A percentile compares a stretch with the other conserved stretches of the same genome.
Evolutionary conservation across 352 stramenopile genomes (phyloP).

Genomic region (Globisporangium megalacanthum): DNA sequence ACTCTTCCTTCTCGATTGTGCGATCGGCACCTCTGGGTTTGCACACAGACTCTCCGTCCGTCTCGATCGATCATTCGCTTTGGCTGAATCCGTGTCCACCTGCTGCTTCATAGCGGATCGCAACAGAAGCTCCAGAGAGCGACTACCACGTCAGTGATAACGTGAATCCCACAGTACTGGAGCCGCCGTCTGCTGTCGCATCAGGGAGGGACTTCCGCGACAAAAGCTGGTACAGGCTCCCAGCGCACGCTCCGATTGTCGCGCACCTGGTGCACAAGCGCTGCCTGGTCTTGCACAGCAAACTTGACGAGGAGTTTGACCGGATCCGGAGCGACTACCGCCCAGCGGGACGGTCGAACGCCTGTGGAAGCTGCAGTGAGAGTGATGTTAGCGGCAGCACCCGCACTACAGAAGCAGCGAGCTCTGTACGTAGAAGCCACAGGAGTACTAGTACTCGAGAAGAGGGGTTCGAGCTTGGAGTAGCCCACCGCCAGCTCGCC

Average conservation of each 20-base stretch:
- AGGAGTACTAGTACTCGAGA: too few relatives aligned
- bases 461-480: too few relatives aligned
- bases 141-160: too few relatives aligned
- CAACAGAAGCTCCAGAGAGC: too few relatives aligned
- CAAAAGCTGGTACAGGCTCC: constrained; percentile 23
- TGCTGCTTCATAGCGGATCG: too few relatives aligned
- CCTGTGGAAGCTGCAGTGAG: not conserved
- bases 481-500: too few relatives aligned
- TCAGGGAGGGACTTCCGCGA: not conserved
- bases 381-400: not conserved
- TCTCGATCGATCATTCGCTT: too few relatives aligned
- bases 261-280: constrained; percentile 8
- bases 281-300: not conserved
- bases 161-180: too few relatives aligned
- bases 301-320: constrained; percentile 12
- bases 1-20: not conserved
- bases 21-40: not conserved
- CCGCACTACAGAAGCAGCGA: not conserved
- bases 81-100: too few relatives aligned
- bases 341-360: not conserved
- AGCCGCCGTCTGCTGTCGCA: not conserved
- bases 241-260: constrained; percentile 14
- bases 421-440: too few relatives aligned
- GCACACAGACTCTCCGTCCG: too few relatives aligned
- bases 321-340: not conserved